Evolutionary conservation across 116 monocot genomes (phyloP).

Genomic region (Zostera marina): DNA sequence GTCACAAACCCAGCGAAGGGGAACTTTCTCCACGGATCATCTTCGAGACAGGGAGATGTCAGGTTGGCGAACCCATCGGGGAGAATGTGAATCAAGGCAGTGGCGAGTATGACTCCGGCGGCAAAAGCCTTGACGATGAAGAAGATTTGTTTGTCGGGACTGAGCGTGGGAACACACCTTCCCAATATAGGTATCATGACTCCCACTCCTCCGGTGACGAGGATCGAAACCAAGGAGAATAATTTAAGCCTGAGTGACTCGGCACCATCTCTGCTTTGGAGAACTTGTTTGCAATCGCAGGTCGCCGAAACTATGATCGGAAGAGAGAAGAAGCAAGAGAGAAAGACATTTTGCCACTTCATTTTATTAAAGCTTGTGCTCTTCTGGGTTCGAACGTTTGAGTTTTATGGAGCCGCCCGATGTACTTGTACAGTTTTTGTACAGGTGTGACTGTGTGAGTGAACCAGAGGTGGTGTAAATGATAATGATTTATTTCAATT

Average conservation of each 20-base stretch:
- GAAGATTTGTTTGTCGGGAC: conserved; percentile 32
- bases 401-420: not conserved
- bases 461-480: too few species aligned
- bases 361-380: not conserved
- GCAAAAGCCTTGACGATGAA: conserved; percentile 43
- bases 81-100: conserved; percentile 43
- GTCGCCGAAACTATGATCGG: not conserved
- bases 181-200: conserved; percentile 38
- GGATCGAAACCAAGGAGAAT: not conserved
- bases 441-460: too few species aligned
- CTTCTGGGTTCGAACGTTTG: not conserved
- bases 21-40: conserved; percentile 31
- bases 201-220: conserved; percentile 8
- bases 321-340: conserved; percentile 1
- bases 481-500: too few species aligned
- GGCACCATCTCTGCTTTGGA: not conserved
- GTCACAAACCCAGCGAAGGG: conserved; percentile 51
- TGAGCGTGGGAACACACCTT: conserved; percentile 20
- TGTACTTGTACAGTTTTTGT: too few species aligned
- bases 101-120: conserved; percentile 53
- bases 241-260: not conserved
- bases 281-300: not conserved
- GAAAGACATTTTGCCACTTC: not conserved
- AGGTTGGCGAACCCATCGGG: conserved; percentile 31
- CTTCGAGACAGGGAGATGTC: conserved; percentile 9